These are phyloP conservation scores for Phytophthora tubulina DNA, from an alignment of 352 stramenopile genomes.

Conservation along the genomic window DNA sequence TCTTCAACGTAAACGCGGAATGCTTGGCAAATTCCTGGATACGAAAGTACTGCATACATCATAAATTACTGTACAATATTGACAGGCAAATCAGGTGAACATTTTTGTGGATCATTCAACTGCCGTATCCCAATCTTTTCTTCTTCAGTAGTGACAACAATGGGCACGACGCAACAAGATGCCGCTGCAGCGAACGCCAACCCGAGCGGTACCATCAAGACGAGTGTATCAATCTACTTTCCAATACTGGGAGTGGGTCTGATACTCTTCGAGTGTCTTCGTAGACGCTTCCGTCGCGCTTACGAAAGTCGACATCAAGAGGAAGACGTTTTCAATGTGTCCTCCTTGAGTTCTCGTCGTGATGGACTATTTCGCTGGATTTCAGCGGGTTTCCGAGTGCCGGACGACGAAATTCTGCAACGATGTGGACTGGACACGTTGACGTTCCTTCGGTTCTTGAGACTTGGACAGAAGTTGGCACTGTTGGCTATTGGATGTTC, in stretches of 20 bases:
- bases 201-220: constrained; percentile 76
- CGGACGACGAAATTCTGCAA: constrained; percentile 75
- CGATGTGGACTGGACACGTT: constrained; percentile 82
- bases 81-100: neutral
- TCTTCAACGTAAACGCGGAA: neutral
- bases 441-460: constrained; percentile 76
- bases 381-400: constrained; percentile 43
- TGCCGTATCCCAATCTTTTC: constrained; percentile 30
- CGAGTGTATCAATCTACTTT: constrained; percentile 74
- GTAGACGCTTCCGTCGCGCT: constrained; percentile 55
- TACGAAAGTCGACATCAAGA: constrained; percentile 63
- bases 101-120: constrained; percentile 19
- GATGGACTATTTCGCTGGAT: constrained; percentile 67
- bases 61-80: neutral
- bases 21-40: neutral
- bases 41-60: neutral
- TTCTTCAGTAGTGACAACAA: constrained; percentile 6
- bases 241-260: constrained; percentile 55
- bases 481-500: constrained; percentile 71
- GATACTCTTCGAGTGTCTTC: constrained; percentile 71
- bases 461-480: constrained; percentile 73
- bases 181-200: constrained; percentile 62
- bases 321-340: constrained; percentile 45
- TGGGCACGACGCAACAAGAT: constrained; percentile 60
- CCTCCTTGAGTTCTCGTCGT: neutral